Evolutionary conservation across 441 rosid species (phyloP), one percentile per base, ranked within the genome.

Genomic region (Eutrema salsugineum): DNA sequence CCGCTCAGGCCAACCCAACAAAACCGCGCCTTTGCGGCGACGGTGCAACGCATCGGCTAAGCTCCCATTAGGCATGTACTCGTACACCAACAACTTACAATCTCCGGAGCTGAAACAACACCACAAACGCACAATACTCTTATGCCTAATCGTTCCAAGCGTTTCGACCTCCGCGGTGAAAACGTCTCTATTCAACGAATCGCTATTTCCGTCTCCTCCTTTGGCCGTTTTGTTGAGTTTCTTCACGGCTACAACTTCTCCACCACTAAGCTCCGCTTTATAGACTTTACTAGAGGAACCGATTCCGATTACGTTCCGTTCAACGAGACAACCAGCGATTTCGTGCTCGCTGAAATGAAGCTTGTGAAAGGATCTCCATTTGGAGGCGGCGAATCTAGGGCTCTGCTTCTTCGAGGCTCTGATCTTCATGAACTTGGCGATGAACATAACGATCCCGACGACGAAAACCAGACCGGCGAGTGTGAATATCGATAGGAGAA

Each of bases 11-110:
- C 94, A 89, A 43, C 79, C 83, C 67, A 85, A 77, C 9, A 50
- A 17, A 58, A 83, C 64, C 11, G 82, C 66, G 6, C 80, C 90
- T 64, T 87, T 89, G 66, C 77, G 61, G 9, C 40, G 10, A 46
- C 80, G 27, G 54, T 85, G 94, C 61, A 88, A 48, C 68, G 71
- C 66, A 76, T 86, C 90, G 0, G 89, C 88, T 76, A 88, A 77
- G 58, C 93, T 88, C 32, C 92, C 92, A 49, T 87, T 87, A 6
- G 89, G 85, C 91, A 88, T 86, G 75, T 84, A 88, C 78, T 88
- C 93, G 1, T 88, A 88, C 6, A 88, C 91, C 56, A 88, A 78
- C 71, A 88, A 83, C 75, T 83, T 85, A 53, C 80, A 68, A 20
- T 82, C 89, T 17, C 82, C 75, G 0, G 83, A 77, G 47, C 63